These are phyloP conservation scores for Fusarium sororula DNA, from an alignment of 2,329 filamentous ascomycete genomes.

Conservation along the genomic window DNA sequence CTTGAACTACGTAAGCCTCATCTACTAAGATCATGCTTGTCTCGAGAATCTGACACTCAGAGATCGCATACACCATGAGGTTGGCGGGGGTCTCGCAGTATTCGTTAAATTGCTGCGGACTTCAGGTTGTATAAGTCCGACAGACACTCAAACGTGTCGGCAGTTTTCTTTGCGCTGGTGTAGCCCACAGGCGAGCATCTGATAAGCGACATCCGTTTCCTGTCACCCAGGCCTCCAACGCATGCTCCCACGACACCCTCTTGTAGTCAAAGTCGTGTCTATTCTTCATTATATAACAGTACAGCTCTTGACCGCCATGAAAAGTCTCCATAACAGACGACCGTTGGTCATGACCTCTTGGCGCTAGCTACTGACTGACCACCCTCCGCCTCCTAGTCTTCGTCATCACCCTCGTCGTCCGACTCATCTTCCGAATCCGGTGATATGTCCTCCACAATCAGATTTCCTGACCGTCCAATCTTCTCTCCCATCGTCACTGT, in stretches of 20 bases:
- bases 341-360: constrained; percentile 6
- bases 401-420: constrained; percentile 42
- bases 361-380: constrained; percentile 30
- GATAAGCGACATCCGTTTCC: not conserved
- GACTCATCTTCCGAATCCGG: constrained; percentile 50
- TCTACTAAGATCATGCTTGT: not conserved
- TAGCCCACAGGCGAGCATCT: not conserved
- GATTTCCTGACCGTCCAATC: constrained; percentile 84
- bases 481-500: constrained; percentile 73
- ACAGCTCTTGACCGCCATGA: constrained; percentile 24
- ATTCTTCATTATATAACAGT: not conserved
- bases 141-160: not conserved
- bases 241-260: not conserved
- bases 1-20: not conserved
- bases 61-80: not conserved
- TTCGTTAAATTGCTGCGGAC: not conserved
- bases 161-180: not conserved
- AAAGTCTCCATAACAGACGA: constrained; percentile 14
- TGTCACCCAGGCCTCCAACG: not conserved
- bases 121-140: not conserved
- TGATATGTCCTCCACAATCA: constrained; percentile 79
- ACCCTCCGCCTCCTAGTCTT: constrained; percentile 38
- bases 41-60: not conserved
- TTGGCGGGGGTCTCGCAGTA: not conserved
- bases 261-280: not conserved